These are phyloP conservation scores for Agaricus subrufescens DNA, from an alignment of 768 basidiomycete species.

Conservation along the genomic window DNA sequence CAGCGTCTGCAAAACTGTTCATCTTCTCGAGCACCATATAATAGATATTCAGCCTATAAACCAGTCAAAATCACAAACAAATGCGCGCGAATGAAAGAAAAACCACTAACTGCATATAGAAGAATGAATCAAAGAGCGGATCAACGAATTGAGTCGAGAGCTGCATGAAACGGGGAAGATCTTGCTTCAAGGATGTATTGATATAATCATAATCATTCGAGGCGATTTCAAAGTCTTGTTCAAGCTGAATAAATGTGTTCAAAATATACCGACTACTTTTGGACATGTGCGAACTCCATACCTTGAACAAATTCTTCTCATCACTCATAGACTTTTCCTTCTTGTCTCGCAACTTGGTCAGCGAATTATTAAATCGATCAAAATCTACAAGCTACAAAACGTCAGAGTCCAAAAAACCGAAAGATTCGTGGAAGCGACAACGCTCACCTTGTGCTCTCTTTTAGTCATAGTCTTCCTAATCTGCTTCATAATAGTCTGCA, in stretches of 20 bases:
- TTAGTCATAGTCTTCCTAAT: constrained; percentile 95
- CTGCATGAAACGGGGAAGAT: constrained; percentile 89
- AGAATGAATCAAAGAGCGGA: constrained; percentile 97
- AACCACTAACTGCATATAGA: constrained; percentile 92
- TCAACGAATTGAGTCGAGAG: constrained; percentile 89
- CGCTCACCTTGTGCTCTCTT: constrained; percentile 86
- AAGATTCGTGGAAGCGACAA: background rate
- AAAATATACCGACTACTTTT: background rate
- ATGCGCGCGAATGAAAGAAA: background rate
- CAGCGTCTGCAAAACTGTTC: constrained; percentile 75
- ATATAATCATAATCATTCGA: constrained; percentile 92
- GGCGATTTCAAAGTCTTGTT: constrained; percentile 93
- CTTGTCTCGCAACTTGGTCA: constrained; percentile 95
- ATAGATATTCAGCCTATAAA: constrained; percentile 78
- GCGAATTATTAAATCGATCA: constrained; percentile 93
- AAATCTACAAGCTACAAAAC: constrained; percentile 73
- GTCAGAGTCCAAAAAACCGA: background rate
- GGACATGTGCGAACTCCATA: constrained; percentile 18
- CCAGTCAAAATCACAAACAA: background rate
- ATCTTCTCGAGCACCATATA: constrained; percentile 95
- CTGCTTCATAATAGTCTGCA: constrained; percentile 79
- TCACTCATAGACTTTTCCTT: constrained; percentile 95
- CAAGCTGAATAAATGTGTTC: constrained; percentile 50
- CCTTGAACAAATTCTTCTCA: constrained; percentile 97
- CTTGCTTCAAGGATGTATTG: constrained; percentile 85